Evolutionary conservation across 257 asterid species (phyloP).

Genomic region (Nicotiana knightiana): DNA sequence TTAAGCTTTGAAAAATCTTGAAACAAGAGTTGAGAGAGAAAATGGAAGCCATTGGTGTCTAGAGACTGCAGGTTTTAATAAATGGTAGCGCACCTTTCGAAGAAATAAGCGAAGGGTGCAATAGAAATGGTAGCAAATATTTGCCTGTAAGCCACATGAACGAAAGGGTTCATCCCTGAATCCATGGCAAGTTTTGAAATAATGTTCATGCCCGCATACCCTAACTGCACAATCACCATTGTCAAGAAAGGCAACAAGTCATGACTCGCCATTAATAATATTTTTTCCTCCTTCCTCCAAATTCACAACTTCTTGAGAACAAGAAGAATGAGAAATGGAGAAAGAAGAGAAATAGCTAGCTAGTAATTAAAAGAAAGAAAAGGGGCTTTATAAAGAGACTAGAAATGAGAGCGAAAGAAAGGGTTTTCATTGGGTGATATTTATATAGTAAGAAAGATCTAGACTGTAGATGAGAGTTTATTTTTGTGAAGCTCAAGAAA

Average conservation of each 20-base stretch:
- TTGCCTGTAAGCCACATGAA: conserved; percentile 87
- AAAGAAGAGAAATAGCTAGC: neutral
- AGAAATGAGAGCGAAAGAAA: conserved; percentile 5
- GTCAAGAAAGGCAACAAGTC: conserved; percentile 42
- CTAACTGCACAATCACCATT: conserved; percentile 74
- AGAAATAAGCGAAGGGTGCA: conserved; percentile 66
- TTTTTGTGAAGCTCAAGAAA: conserved; percentile 18
- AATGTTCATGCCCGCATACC: conserved; percentile 84
- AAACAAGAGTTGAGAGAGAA: neutral
- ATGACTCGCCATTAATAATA: conserved; percentile 22
- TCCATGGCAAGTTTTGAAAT: conserved; percentile 82
- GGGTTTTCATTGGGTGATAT: neutral
- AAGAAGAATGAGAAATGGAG: neutral
- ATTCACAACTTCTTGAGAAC: conserved; percentile 10
- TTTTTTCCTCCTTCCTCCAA: conserved; percentile 9
- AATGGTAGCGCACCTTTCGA: conserved; percentile 52
- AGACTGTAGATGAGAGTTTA: neutral
- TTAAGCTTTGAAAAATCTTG: neutral
- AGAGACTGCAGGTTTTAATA: neutral
- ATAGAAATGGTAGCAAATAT: conserved; percentile 55
- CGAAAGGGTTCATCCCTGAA: conserved; percentile 90
- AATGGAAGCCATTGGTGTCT: neutral
- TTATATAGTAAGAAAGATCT: neutral
- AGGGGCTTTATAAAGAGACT: neutral
- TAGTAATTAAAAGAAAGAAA: neutral